Conservation (phyloP, 2,329 filamentous ascomycete species). For the Celoporthe dispersa region DNA sequence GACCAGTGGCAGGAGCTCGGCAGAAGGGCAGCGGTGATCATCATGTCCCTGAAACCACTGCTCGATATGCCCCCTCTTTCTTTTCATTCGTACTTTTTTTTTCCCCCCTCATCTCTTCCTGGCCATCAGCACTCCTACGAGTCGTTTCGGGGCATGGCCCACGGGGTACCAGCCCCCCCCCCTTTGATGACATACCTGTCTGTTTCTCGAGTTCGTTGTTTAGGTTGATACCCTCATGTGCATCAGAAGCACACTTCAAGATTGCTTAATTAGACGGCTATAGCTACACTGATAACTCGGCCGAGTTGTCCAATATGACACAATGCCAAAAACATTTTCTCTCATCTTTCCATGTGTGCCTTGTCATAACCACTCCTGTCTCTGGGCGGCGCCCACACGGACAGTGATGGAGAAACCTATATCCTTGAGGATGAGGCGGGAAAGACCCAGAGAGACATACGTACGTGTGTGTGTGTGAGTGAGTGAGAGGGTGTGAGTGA, state of each 20-base stretch:
- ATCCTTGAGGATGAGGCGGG: too few relatives aligned
- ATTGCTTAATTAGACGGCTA: conserved; percentile 10
- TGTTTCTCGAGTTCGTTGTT: conserved; percentile 1
- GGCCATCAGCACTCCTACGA: not conserved
- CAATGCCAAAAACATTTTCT: not conserved
- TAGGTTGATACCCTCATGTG: conserved; percentile 30
- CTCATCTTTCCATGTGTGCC: too few relatives aligned
- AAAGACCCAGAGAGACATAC: too few relatives aligned
- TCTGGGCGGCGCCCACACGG: too few relatives aligned
- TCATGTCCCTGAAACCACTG: not conserved
- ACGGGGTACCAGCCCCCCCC: not conserved
- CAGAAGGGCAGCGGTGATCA: conserved; percentile 15
- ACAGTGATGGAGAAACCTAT: too few relatives aligned
- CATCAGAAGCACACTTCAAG: conserved; percentile 24
- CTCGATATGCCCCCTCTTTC: not conserved
- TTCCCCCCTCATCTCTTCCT: not conserved
- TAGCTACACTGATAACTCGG: not conserved
- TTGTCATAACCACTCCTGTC: too few relatives aligned
- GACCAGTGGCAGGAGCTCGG: conserved; percentile 17
- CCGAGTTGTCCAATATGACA: not conserved
- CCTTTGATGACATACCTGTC: not conserved
- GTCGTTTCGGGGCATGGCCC: not conserved
- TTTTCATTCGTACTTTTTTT: not conserved
- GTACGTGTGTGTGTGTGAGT: too few relatives aligned
- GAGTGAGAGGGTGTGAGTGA: too few relatives aligned